Base-by-base conservation (phyloP, 2,329 filamentous ascomycete species). In the Chrysosporium queenslandicum region DNA sequence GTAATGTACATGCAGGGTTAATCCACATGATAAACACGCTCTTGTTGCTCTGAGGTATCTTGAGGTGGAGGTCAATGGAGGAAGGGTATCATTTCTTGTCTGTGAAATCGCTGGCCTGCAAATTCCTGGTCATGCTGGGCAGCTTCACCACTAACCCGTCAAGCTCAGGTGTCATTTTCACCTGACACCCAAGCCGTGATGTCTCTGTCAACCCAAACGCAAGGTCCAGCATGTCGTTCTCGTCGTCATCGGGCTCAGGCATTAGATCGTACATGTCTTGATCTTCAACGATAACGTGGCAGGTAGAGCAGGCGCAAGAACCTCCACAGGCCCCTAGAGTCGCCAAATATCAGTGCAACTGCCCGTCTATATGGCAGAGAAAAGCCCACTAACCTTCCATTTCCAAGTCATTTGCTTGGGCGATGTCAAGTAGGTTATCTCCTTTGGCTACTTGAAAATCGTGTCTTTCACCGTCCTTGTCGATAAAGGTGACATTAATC, bases 351-450 rank as follows among this genome's bases (percentile, higher is more conserved):
- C 23, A 50, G 29, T 36, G 3, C 7, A 21, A 41, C 30, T 14
- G 9, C 2, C 1, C n/a, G n/a, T 52, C 12, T 2, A 36, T 27
- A 40, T 36, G 20, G 30, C 12, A 27, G 37, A 21, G 16, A 40
- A 36, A 48, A 54, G 46, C 20, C 20, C 8, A 53, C 50, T 5
- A n/a, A 79, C 80, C 90, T 75, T 98, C 92, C 91, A 98, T 97
- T 69, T 98, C 92, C 39, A 98, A 75, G 64, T 97, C 91, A 69
- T 97, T 81, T 42, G 86, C 87, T 68, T 96, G 91, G 20, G 91
- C 92, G 64, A 98, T 91, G 64, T 97, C 91, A 51, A 98, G 77
- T 50, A 98, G 75, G 68, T 98, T 98, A 70, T 95, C 89, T 46
- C 92, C 92, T 61, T 86, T 82, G 12, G 81, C 76, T 7, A 96